phyloP scores from a whole-genome alignment of 2,329 filamentous ascomycete genomes.

The Orbilia brochopaga region DNA sequence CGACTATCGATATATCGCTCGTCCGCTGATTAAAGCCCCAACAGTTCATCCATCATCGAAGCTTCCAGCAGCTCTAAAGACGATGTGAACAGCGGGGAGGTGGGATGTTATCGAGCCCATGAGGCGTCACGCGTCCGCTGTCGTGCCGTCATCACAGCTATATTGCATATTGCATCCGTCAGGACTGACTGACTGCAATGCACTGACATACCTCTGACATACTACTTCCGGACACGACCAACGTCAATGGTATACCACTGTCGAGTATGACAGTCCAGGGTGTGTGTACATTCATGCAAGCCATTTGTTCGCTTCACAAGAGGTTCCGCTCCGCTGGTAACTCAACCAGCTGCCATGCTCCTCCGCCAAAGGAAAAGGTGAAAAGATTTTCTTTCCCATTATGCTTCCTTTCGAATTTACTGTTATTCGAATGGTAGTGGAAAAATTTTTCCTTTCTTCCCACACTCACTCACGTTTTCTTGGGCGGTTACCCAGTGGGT shows the following conservation, averaged over 20 bases:
- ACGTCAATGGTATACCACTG: slow-evolving; percentile 21
- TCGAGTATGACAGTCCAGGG: slow-evolving; percentile 15
- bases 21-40: slow-evolving; percentile 13
- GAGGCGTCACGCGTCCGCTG: slow-evolving; percentile 20
- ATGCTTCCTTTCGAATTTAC: not conserved
- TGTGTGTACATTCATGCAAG: slow-evolving; percentile 14
- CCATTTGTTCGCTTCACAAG: slow-evolving; percentile 29
- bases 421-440: not conserved
- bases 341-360: not conserved
- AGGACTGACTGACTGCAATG: no score
- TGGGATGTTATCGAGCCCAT: slow-evolving; percentile 40
- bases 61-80: slow-evolving; percentile 33
- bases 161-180: slow-evolving; percentile 6
- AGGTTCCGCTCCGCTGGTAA: slow-evolving; percentile 18
- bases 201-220: no score
- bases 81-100: not conserved
- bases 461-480: no score
- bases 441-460: not conserved
- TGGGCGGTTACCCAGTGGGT: no score
- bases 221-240: not conserved
- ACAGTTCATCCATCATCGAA: slow-evolving; percentile 25
- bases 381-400: slow-evolving; percentile 5
- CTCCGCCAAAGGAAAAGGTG: slow-evolving; percentile 14
- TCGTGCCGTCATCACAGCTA: slow-evolving; percentile 19
- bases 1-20: not conserved